Evolutionary conservation across 331 rosid genomes (phyloP).

Genomic region (Pyrus hybrid): DNA sequence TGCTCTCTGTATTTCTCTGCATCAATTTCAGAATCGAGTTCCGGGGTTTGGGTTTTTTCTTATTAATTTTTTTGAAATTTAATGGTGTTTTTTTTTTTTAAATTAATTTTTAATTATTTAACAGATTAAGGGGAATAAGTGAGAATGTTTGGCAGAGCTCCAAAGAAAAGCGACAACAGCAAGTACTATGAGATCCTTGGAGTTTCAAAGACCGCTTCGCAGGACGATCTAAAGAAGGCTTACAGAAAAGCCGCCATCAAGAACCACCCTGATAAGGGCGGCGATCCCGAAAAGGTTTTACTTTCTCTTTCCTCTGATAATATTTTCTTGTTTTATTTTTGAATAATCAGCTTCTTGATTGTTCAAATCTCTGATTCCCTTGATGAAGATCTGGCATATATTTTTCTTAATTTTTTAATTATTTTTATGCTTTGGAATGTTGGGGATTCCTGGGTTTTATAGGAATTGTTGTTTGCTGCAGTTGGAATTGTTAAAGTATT

Average conservation of each 20-base stretch:
- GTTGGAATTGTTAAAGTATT: not conserved
- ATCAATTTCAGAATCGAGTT: not conserved
- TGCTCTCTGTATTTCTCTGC: not conserved
- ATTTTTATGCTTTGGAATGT: not conserved
- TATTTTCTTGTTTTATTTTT: not conserved
- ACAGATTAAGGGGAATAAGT: not conserved
- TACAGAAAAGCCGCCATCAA: not conserved
- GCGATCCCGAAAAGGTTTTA: not conserved
- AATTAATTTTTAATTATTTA: not conserved
- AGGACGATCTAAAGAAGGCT: not conserved
- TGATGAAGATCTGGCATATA: not conserved
- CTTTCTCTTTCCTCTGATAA: not conserved
- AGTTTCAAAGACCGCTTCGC: not conserved
- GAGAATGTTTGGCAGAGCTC: not conserved
- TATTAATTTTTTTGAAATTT: not conserved
- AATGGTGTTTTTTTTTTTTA: not conserved
- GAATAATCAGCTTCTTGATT: not conserved
- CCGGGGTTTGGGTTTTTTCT: not conserved
- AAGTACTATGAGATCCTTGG: not conserved
- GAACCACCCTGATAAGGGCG: not conserved
- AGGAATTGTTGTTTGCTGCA: not conserved
- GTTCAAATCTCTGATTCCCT: not conserved
- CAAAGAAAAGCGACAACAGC: not conserved
- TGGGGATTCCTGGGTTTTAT: not conserved
- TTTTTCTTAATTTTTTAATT: not conserved